Base-by-base conservation (phyloP, 768 basidiomycete species). In the Guyanaporus albipodus region DNA sequence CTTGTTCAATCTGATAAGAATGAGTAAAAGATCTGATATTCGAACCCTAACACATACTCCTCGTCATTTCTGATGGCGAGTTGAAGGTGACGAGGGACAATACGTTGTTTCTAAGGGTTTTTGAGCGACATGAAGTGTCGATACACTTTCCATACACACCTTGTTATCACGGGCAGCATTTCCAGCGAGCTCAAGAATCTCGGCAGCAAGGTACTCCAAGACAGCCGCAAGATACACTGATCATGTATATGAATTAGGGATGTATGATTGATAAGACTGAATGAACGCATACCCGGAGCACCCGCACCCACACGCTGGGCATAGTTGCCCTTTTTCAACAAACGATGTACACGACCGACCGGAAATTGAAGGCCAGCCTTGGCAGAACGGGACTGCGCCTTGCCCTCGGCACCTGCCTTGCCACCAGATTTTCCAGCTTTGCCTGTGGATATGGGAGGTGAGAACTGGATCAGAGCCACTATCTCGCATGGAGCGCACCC, bases 11-110 rank as follows among this genome's bases (percentile, higher is more conserved):
- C 82, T 82, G 39, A 1, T 44, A 46, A 17, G 19, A 50, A 26
- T 33, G 22, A 41, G 34, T 18, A 18, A 15, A 15, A 11, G 9
- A 32, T 42, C 8, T 8, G 8, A 27, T 8, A 37, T 8, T n/a
- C 32, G 15, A 17, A 22, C 1, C 22, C 41, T 22, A 4, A 41
- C 28, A 63, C 74, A 50, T 62, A 85, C 84, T 87, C 90, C 66
- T 92, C 90, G 49, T 91, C 89, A 67, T 92, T 91, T 56, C 91
- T 80, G 69, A 94, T 91, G 54, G 92, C 91, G 44, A 94, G 82
- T 63, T 94, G 92, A 39, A 94, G 69, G 70, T 94, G 92, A 60
- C 92, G 83, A 44, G 91, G 92, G 19, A 93, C 88, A 58, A 94
- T 93, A 85, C 92, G 91, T 57, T 88, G 85, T 75, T 93, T 88